phyloP scores from a whole-genome alignment of 2,329 filamentous ascomycete genomes.

The Aureobasidium sp. region DNA sequence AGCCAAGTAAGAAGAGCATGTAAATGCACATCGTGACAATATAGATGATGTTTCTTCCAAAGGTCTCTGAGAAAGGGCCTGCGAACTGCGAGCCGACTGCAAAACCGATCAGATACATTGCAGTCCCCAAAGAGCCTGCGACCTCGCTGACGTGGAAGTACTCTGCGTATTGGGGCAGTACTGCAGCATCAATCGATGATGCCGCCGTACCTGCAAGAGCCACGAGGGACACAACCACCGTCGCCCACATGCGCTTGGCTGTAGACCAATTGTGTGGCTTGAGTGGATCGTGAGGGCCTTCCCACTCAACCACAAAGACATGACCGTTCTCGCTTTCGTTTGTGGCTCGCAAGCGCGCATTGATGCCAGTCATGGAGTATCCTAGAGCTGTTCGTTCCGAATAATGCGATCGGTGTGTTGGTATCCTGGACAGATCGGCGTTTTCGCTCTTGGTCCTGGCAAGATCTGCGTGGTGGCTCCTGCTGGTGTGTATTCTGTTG shows the following conservation, averaged over 20 bases:
- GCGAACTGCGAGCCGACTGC: slow-evolving; percentile 30
- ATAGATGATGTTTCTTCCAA: slow-evolving; percentile 25
- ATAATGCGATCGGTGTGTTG: slow-evolving; percentile 12
- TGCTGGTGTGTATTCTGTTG: slow-evolving; percentile 2
- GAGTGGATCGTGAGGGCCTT: slow-evolving; percentile 8
- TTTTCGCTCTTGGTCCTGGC: background rate
- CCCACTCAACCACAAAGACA: slow-evolving; percentile 14
- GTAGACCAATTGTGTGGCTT: slow-evolving; percentile 13
- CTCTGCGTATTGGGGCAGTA: slow-evolving; percentile 11
- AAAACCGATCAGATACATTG: slow-evolving; percentile 31
- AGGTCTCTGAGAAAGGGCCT: slow-evolving; percentile 32
- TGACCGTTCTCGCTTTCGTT: slow-evolving; percentile 11
- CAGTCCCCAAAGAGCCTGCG: slow-evolving; percentile 5
- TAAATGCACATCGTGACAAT: slow-evolving; percentile 17
- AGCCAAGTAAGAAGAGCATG: slow-evolving; percentile 9
- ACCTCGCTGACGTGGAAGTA: slow-evolving; percentile 10
- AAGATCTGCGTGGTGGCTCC: background rate
- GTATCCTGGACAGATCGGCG: slow-evolving; percentile 4
- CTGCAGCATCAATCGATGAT: slow-evolving; percentile 11
- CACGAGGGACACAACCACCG: slow-evolving; percentile 8
- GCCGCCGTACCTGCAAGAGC: slow-evolving; percentile 13
- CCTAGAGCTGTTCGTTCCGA: slow-evolving; percentile 12
- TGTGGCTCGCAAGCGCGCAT: slow-evolving; percentile 11
- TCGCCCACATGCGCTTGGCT: slow-evolving; percentile 10
- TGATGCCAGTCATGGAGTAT: slow-evolving; percentile 12